Evolutionary conservation across 1,284 basidiomycete genomes (phyloP).

Genomic region (Ustilago trichophora): DNA sequence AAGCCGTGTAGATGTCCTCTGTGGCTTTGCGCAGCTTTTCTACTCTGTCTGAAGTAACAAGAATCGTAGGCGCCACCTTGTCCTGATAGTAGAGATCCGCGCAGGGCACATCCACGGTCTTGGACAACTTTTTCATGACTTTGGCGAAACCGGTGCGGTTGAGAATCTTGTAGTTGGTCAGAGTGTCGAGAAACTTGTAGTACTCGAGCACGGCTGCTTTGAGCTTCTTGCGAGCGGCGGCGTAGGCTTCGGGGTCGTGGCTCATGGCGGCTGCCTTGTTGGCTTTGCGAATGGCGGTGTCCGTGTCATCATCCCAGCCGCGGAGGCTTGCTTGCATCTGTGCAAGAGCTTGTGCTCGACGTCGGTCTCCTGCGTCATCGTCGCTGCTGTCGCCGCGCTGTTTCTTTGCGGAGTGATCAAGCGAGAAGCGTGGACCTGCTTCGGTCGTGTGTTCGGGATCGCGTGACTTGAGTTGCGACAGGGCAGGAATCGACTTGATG

Average conservation of each 20-base stretch:
- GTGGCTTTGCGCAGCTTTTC: slow-evolving; percentile 76
- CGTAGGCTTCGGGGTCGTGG: slow-evolving; percentile 80
- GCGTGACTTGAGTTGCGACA: not conserved
- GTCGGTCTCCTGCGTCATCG: slow-evolving; percentile 54
- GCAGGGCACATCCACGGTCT: slow-evolving; percentile 76
- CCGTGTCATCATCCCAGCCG: slow-evolving; percentile 46
- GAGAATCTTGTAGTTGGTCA: slow-evolving; percentile 77
- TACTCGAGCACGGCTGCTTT: slow-evolving; percentile 84
- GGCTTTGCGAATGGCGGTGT: slow-evolving; percentile 42
- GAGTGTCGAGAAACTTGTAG: slow-evolving; percentile 77
- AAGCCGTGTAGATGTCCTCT: slow-evolving; percentile 58
- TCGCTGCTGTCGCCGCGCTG: slow-evolving; percentile 10
- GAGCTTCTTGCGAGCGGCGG: slow-evolving; percentile 81
- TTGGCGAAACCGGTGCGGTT: slow-evolving; percentile 92
- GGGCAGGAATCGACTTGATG: slow-evolving; percentile 10
- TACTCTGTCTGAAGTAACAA: slow-evolving; percentile 72
- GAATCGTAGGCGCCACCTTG: slow-evolving; percentile 71
- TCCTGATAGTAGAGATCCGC: slow-evolving; percentile 80
- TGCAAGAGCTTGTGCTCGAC: slow-evolving; percentile 54
- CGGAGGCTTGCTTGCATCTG: slow-evolving; percentile 42
- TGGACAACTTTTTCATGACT: slow-evolving; percentile 88
- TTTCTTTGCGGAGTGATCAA: slow-evolving; percentile 24
- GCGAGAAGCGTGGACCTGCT: not conserved
- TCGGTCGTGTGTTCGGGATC: not conserved
- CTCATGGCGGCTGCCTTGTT: slow-evolving; percentile 61